A percentile compares a stretch with the other conserved stretches of the same genome.
Evolutionary conservation across 176 grass and related monocot genomes (phyloP).

Genomic region (Triticum aestivum): DNA sequence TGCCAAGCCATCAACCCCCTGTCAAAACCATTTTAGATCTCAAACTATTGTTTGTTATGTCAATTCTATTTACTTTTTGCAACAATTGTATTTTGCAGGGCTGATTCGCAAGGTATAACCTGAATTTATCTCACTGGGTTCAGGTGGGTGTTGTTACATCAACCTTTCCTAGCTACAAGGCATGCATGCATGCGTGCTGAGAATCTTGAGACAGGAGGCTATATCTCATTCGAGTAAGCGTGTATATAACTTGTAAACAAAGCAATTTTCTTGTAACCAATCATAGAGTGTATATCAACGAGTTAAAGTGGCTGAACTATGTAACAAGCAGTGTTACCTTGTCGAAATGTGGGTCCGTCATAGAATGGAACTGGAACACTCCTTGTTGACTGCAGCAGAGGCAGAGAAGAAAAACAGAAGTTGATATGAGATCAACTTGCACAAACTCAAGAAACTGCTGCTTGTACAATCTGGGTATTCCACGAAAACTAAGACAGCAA

Average conservation of each 20-base stretch:
- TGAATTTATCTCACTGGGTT: conserved; percentile 3
- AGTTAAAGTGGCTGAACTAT: background rate
- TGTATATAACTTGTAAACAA: background rate
- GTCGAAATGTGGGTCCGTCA: conserved; percentile 49
- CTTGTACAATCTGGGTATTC: background rate
- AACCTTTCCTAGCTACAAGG: background rate
- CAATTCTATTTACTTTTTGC: background rate
- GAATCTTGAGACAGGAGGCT: background rate
- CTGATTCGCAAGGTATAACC: background rate
- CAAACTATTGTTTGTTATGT: background rate
- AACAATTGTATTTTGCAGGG: conserved; percentile 1
- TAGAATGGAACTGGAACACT: conserved; percentile 68
- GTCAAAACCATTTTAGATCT: conserved; percentile 6
- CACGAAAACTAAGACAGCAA: background rate
- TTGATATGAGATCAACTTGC: conserved; percentile 2
- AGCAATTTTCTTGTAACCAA: background rate
- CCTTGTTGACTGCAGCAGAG: conserved; percentile 54
- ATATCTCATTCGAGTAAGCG: background rate
- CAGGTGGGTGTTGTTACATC: background rate
- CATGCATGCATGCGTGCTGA: background rate
- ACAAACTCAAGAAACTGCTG: conserved; percentile 9
- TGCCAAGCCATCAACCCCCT: background rate
- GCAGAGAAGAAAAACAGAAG: background rate
- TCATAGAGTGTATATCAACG: background rate
- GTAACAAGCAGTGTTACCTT: conserved; percentile 44